phyloP scores from a whole-genome alignment of 2,329 filamentous ascomycete genomes.

The Stemphylium lycopersici region DNA sequence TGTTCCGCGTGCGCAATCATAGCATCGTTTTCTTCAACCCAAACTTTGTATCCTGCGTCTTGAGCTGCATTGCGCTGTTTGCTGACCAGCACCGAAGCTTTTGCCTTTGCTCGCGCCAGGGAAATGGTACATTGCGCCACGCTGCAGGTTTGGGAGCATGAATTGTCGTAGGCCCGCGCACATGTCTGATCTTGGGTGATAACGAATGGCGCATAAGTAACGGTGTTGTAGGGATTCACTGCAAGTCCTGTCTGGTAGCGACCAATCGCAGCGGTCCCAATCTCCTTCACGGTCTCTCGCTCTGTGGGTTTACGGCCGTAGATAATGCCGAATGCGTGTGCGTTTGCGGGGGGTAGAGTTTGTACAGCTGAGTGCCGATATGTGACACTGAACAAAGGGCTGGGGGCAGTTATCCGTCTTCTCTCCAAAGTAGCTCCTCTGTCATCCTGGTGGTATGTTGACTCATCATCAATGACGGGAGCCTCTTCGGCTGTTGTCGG shows the following conservation, averaged over 20 bases:
- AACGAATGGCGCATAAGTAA: conserved; percentile 8
- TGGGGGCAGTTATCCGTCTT: too few relatives aligned
- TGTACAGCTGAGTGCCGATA: conserved; percentile 24
- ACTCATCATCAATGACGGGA: too few relatives aligned
- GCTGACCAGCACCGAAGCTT: conserved; percentile 15
- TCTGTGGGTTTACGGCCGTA: conserved; percentile 17
- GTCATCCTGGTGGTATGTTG: too few relatives aligned
- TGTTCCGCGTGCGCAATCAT: conserved; percentile 26
- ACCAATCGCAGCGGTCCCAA: conserved; percentile 16
- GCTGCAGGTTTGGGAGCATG: conserved; percentile 24
- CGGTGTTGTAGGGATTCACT: conserved; percentile 8
- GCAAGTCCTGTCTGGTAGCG: conserved; percentile 6
- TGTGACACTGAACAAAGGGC: not conserved
- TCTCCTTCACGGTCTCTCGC: conserved; percentile 7
- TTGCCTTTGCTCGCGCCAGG: conserved; percentile 21
- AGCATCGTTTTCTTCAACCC: conserved; percentile 13
- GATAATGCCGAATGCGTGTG: conserved; percentile 10
- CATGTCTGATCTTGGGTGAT: not conserved
- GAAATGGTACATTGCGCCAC: not conserved
- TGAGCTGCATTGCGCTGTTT: conserved; percentile 11
- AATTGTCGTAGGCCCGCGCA: not conserved
- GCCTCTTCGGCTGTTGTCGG: too few relatives aligned
- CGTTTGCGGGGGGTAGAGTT: conserved; percentile 17
- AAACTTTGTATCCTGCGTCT: conserved; percentile 14
- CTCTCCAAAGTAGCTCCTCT: too few relatives aligned